Percentiles rank a stretch among this genome's conserved stretches.
Conservation (phyloP, 139 green algal genomes). For the Picochlorum sp. region DNA sequence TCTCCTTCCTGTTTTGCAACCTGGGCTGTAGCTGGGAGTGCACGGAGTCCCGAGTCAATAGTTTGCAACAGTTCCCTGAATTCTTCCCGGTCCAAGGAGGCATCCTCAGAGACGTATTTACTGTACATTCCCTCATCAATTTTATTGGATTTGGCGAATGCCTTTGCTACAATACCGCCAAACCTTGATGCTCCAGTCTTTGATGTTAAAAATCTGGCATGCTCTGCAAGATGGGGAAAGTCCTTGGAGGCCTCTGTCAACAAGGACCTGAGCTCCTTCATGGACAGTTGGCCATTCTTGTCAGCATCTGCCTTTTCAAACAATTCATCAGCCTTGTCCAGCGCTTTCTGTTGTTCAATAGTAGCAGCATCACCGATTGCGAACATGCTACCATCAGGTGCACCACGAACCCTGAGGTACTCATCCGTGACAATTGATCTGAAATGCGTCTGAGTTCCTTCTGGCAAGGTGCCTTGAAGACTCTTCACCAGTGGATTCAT, state of each 20-base stretch:
- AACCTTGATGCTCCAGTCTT: constrained; percentile 26
- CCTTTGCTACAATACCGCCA: constrained; percentile 27
- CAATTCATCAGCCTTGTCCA: constrained; percentile 46
- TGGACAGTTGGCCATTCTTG: constrained; percentile 40
- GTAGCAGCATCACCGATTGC: constrained; percentile 80
- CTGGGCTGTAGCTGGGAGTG: constrained; percentile 74
- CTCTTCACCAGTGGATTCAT: constrained; percentile 82
- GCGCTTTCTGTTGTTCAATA: constrained; percentile 60
- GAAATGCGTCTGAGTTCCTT: constrained; percentile 71
- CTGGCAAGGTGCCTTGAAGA: constrained; percentile 58
- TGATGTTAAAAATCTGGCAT: constrained; percentile 62
- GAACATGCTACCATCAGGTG: constrained; percentile 63
- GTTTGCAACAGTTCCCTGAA: constrained; percentile 62
- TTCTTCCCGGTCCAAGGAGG: constrained; percentile 45
- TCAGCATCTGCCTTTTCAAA: constrained; percentile 47
- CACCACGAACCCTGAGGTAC: constrained; percentile 71
- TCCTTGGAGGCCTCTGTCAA: constrained; percentile 45
- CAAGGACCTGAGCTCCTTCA: constrained; percentile 47
- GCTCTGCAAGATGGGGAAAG: constrained; percentile 76
- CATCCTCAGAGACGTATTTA: constrained; percentile 25
- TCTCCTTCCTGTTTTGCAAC: constrained; percentile 82
- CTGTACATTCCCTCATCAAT: background rate
- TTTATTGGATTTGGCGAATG: constrained; percentile 15
- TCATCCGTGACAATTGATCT: constrained; percentile 74
- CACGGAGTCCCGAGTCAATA: constrained; percentile 60